Evolutionary conservation across 2,329 filamentous ascomycete genomes (phyloP).

Genomic region (Setomelanomma holmii): DNA sequence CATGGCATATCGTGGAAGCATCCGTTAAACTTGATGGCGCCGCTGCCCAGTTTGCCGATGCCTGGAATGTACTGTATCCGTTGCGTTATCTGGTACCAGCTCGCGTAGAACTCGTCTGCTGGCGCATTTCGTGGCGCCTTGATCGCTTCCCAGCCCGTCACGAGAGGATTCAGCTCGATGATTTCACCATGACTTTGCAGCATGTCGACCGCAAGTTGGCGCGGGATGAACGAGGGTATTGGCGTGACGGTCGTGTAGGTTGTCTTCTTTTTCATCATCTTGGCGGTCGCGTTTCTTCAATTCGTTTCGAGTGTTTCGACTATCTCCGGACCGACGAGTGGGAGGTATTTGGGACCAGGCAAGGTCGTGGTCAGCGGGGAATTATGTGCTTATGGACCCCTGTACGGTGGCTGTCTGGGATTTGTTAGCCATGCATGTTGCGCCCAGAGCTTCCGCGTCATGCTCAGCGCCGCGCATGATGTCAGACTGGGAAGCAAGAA

Average conservation of each 20-base stretch:
- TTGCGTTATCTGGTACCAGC: constrained; percentile 76
- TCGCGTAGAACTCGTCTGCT: constrained; percentile 74
- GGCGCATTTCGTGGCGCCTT: constrained; percentile 71
- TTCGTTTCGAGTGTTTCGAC: neutral
- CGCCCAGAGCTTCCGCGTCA: constrained; percentile 26
- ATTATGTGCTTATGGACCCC: constrained; percentile 2
- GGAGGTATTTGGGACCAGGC: neutral
- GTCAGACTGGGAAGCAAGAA: constrained; percentile 17
- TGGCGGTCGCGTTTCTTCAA: constrained; percentile 18
- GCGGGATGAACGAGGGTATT: constrained; percentile 73
- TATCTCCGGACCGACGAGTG: neutral
- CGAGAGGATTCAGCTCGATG: constrained; percentile 74
- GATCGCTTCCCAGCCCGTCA: constrained; percentile 68
- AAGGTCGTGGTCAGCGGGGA: constrained; percentile 4
- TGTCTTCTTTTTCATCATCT: constrained; percentile 63
- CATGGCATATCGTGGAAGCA: constrained; percentile 77
- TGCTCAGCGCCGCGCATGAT: constrained; percentile 33
- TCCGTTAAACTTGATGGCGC: constrained; percentile 72
- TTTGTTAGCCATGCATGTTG: constrained; percentile 10
- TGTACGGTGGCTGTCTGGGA: constrained; percentile 11
- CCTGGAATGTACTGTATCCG: constrained; percentile 73
- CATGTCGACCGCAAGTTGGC: constrained; percentile 75
- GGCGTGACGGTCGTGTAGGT: constrained; percentile 73
- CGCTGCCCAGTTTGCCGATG: constrained; percentile 68
- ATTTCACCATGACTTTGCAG: constrained; percentile 74